Evolutionary conservation across 805 yeast genomes (phyloP), one percentile per base, ranked within the genome.

Genomic region (Pichia paraexigua): DNA sequence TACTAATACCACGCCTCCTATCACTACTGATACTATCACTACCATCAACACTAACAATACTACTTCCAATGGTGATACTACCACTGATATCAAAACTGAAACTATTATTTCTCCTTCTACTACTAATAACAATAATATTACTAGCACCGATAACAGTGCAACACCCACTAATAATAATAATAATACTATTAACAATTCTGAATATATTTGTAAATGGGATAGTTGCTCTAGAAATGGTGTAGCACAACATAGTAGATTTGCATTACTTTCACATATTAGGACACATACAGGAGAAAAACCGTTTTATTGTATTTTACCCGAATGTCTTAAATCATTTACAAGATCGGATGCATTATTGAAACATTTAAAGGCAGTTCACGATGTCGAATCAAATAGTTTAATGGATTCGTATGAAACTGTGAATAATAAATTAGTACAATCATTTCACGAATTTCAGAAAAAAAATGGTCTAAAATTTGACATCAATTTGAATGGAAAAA

Each of bases 231-330:
- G 80, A 17, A 71, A 67, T 49, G 84, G 82, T 6, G 63, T 75
- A 2, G 69, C 69, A 27, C 82, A 77, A 59, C 79, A 79, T 17
- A 75, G 80, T 12, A 61, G 82, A 47, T 77, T 77, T 63, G 83
- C 85, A 1, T 69, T 85, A 32, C 70, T 81, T 0, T 72, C 85
- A 0, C 92, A 85, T 60, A 69, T 83, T 56, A 64, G 87, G 50
- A 72, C 79, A 1, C 92, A 85, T 62, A 79, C 85, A 0, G 82
- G 85, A 1, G 86, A 83, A 58, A 75, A 75, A 58, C 87, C 87
- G 37, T 82, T 76, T 57, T 76, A 71, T 58, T 85, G 92, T 63
- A 72, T 77, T 1, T 69, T 83, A 15, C 87, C 87, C 2, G 87
- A 82, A 56, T 85, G 92, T 63, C 76, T 74, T 47, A 73, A 77